phyloP scores from a whole-genome alignment of 2,329 filamentous ascomycete species.

The Botryotinia convoluta region DNA sequence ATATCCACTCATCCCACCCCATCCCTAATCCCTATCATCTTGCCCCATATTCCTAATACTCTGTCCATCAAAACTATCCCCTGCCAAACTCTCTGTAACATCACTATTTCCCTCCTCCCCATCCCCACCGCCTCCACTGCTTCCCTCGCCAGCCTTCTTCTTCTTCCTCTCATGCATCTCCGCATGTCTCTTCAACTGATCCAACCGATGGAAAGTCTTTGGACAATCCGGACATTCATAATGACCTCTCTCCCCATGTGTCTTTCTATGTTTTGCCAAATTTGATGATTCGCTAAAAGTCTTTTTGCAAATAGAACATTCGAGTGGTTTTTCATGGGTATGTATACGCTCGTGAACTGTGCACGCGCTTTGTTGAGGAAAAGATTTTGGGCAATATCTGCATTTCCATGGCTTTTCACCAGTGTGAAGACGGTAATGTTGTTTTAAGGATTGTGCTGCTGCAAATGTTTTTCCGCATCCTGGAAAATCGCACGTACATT shows the following conservation, averaged over 20 bases:
- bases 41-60: background rate
- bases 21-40: background rate
- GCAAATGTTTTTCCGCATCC: constrained; percentile 59
- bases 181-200: constrained; percentile 58
- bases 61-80: background rate
- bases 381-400: constrained; percentile 51
- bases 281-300: constrained; percentile 65
- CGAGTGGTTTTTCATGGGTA: constrained; percentile 61
- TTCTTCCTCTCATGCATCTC: constrained; percentile 35
- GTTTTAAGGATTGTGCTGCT: constrained; percentile 64
- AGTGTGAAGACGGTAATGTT: constrained; percentile 66
- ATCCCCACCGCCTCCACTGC: background rate
- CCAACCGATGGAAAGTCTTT: constrained; percentile 57
- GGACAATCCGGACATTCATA: constrained; percentile 53
- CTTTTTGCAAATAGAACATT: constrained; percentile 57
- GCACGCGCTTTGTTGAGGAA: constrained; percentile 65
- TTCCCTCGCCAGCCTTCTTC: background rate
- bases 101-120: constrained; percentile 7
- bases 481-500: constrained; percentile 48
- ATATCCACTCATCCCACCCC: background rate
- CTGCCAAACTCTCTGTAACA: background rate
- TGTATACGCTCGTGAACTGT: constrained; percentile 68
- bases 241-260: constrained; percentile 53
- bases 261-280: constrained; percentile 63
- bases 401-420: constrained; percentile 64